Evolutionary conservation across 208 protist genomes (phyloP).

Genomic region (Plasmodiophora brassicae): DNA sequence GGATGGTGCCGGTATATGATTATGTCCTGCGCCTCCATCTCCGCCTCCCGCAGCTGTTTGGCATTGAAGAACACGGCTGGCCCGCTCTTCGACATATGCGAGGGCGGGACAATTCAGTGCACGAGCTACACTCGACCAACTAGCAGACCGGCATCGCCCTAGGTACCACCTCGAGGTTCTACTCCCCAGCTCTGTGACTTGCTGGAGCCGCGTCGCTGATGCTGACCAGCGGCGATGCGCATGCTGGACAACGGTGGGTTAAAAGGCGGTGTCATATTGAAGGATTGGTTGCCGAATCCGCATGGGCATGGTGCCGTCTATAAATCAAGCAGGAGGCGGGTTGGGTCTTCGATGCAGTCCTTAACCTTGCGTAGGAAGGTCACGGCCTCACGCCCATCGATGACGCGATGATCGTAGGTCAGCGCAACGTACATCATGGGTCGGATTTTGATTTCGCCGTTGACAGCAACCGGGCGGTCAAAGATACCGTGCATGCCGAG

Average conservation of each 20-base stretch:
- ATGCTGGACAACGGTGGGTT: too few species aligned
- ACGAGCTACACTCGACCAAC: too few species aligned
- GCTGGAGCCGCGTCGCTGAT: too few species aligned
- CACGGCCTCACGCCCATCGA: constrained; percentile 94
- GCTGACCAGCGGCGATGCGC: too few species aligned
- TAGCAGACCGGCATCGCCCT: too few species aligned
- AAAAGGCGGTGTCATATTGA: too few species aligned
- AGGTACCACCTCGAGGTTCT: too few species aligned
- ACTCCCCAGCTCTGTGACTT: too few species aligned
- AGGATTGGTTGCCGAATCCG: too few species aligned
- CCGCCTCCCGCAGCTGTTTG: background rate
- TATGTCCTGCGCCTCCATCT: background rate
- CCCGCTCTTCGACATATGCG: too few species aligned
- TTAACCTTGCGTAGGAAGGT: constrained; percentile 95
- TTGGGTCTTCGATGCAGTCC: constrained; percentile 59
- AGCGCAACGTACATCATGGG: constrained; percentile 98
- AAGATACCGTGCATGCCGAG: constrained; percentile 96
- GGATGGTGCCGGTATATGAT: constrained; percentile 21
- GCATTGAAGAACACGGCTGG: constrained; percentile 19
- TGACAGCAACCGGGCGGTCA: constrained; percentile 60
- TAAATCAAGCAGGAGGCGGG: constrained; percentile 38
- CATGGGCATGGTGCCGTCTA: too few species aligned
- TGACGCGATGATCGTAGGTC: constrained; percentile 97
- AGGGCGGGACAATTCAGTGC: too few species aligned
- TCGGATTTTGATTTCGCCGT: constrained; percentile 64